Base-by-base conservation (phyloP, 2,329 filamentous ascomycete genomes). In the Ceratocystis eucalypticola region DNA sequence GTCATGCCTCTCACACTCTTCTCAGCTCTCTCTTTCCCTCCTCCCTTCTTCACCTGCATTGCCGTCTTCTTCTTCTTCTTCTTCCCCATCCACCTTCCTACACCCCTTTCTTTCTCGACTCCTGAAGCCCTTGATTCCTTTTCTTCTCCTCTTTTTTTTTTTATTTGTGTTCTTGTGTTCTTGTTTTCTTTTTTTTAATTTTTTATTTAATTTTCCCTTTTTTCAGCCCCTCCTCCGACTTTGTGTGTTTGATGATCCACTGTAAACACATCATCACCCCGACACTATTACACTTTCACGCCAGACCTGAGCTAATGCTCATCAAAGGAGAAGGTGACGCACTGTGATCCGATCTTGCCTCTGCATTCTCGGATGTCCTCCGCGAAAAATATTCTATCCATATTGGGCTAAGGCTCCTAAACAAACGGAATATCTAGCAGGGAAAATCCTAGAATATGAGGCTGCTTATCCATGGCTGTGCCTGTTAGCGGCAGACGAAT, bases 161-260 rank as follows among this genome's bases (percentile, higher is more conserved):
- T 48, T 20, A 22, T 50, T 22, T 20, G 17, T 8, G 7, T 53
- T 15, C 3, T 22, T 20, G 17, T 8, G 7, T 53, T 15, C 3
- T 48, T 50, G 4, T n/a, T 28, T 28, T 15, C 48, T 15, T 53
- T 15, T 53, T 53, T 12, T 50, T 20, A 28, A 28, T 50, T 22
- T 7, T 22, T 7, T n/a, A 10, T 50, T 12, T 28, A 2, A 25
- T 3, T 6, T 53, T 25, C 15, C 15, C 2, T 53, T 12, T 59
- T 37, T n/a, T 20, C 30, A 17, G 17, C 12, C 28, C 55, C 55
- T 20, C 55, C 55, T 59, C 55, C 55, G 7, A 22, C 55, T n/a
- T 59, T 28, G 1, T 59, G 55, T 59, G 55, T 59, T 59, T 59
- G 55, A 59, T 37, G 55, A 37, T 59, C 55, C 55, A 59, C 55